A percentile compares a stretch with the other conserved stretches of the same genome.
Evolutionary conservation across 1,139 yeast species (phyloP).

Genomic region (Blastobotrys persicus): DNA sequence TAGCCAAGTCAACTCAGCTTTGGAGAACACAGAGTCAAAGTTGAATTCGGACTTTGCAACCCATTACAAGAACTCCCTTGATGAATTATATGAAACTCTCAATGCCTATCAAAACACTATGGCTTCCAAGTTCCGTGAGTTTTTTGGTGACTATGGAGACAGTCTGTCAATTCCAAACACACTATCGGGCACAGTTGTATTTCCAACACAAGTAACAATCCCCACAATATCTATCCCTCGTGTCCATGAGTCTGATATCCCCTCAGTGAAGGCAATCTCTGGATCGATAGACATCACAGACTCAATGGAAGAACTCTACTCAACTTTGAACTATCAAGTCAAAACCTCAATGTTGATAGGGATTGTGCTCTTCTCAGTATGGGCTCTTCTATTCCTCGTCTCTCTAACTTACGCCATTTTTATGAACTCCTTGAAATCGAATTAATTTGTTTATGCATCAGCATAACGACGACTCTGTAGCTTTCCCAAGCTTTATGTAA

Average conservation of each 20-base stretch:
- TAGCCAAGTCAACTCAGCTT: slow-evolving; percentile 1
- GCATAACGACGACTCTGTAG: no score
- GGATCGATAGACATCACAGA: neutral
- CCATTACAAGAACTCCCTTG: neutral
- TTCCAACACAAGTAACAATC: neutral
- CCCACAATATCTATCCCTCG: neutral
- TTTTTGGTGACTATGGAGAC: slow-evolving; percentile 4
- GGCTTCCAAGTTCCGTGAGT: slow-evolving; percentile 4
- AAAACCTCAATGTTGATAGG: neutral
- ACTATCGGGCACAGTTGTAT: neutral
- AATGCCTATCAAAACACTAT: slow-evolving; percentile 2
- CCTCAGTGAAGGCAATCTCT: neutral
- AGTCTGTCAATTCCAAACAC: neutral
- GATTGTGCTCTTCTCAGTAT: slow-evolving; percentile 1
- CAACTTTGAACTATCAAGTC: neutral
- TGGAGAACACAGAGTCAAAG: neutral
- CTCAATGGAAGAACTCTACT: neutral
- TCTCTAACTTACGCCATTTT: neutral
- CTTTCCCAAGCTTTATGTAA: no score
- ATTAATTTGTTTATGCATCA: no score
- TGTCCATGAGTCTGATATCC: neutral
- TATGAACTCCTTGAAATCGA: neutral
- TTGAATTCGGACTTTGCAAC: neutral
- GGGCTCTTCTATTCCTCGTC: neutral
- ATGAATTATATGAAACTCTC: neutral